Evolutionary conservation across 1,284 basidiomycete species (phyloP).

Genomic region (Meira nashicola): DNA sequence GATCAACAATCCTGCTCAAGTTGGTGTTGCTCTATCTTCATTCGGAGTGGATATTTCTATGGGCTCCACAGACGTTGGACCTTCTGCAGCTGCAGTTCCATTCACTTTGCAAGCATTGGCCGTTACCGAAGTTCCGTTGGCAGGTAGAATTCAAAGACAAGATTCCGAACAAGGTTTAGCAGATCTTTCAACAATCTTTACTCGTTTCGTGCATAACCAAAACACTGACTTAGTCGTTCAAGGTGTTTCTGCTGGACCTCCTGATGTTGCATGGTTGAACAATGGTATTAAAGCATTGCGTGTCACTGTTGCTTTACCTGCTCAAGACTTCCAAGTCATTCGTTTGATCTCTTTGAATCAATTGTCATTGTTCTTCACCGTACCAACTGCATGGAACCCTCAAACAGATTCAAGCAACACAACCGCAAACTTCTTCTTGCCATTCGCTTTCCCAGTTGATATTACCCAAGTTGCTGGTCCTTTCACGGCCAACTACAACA

Average conservation of each 20-base stretch:
- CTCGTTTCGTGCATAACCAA: conserved; percentile 67
- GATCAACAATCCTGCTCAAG: conserved; percentile 69
- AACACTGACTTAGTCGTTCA: conserved; percentile 64
- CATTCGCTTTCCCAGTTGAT: conserved; percentile 69
- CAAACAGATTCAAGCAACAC: conserved; percentile 63
- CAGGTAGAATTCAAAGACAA: conserved; percentile 67
- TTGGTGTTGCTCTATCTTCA: conserved; percentile 65
- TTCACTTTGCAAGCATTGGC: conserved; percentile 63
- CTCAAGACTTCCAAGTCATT: conserved; percentile 66
- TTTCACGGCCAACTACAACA: conserved; percentile 61
- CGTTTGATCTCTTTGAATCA: conserved; percentile 65
- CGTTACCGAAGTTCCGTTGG: conserved; percentile 61
- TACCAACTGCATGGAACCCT: conserved; percentile 58
- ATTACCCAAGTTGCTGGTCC: conserved; percentile 64
- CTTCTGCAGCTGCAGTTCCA: conserved; percentile 58
- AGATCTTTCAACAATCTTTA: conserved; percentile 66
- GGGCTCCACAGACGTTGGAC: conserved; percentile 62
- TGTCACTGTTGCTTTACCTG: conserved; percentile 64
- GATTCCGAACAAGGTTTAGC: conserved; percentile 59
- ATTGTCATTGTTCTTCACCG: conserved; percentile 63
- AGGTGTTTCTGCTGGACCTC: conserved; percentile 64
- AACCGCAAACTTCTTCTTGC: conserved; percentile 64
- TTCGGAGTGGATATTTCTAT: conserved; percentile 65
- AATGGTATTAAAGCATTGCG: conserved; percentile 67
- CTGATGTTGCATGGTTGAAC: conserved; percentile 67